A percentile compares a stretch with the other conserved stretches of the same genome.
Evolutionary conservation across 345 rosid genomes (phyloP).

Genomic region (Sonneratia alba): DNA sequence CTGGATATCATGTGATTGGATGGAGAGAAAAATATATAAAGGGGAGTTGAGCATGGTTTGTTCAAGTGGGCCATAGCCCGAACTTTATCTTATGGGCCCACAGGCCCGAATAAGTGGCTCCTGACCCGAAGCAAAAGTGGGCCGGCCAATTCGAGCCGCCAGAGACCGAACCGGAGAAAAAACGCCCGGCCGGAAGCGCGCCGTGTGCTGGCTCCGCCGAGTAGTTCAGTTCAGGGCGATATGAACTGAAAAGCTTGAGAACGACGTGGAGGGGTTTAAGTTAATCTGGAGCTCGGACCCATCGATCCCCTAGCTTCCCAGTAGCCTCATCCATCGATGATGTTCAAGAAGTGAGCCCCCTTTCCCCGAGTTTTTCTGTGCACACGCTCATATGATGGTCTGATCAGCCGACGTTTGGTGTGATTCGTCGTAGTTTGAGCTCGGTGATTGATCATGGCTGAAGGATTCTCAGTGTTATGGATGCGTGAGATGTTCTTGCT

Average conservation of each 20-base stretch:
- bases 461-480: no score
- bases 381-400: no score
- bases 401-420: no score
- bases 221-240: neutral
- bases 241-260: neutral
- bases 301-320: neutral
- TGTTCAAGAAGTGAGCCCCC: no score
- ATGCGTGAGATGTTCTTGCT: no score
- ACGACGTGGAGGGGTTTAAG: constrained; percentile 1
- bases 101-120: neutral
- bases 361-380: no score
- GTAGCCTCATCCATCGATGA: neutral
- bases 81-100: neutral
- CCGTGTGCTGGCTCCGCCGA: neutral
- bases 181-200: neutral
- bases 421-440: no score
- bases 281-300: constrained; percentile 9
- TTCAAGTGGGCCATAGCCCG: neutral
- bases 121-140: neutral
- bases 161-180: neutral
- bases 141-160: neutral
- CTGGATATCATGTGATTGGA: no score
- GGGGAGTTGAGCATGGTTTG: no score
- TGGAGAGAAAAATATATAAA: no score
- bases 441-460: no score